Conservation (phyloP, 2,329 filamentous ascomycete species). For the Sporothrix protearum region DNA sequence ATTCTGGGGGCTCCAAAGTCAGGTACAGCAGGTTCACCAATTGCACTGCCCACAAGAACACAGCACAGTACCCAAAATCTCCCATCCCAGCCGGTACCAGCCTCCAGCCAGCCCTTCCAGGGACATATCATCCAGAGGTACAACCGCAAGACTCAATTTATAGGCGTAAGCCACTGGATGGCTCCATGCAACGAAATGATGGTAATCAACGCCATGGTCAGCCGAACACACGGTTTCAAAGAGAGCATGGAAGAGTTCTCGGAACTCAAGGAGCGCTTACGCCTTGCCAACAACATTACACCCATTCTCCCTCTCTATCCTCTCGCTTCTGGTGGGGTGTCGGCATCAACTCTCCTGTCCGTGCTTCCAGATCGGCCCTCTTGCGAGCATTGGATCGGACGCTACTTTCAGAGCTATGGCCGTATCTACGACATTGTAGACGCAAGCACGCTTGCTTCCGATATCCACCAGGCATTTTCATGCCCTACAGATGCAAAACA, state of each 20-base stretch:
- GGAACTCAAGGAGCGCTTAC: slow-evolving; percentile 16
- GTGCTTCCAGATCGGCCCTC: slow-evolving; percentile 9
- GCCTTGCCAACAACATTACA: neutral
- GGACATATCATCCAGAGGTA: slow-evolving; percentile 4
- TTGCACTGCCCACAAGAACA: neutral
- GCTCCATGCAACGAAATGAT: slow-evolving; percentile 20
- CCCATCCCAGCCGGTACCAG: neutral
- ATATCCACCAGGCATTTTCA: slow-evolving; percentile 18
- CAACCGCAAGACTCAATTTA: slow-evolving; percentile 17
- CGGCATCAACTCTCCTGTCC: neutral
- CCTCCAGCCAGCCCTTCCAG: neutral
- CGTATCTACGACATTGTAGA: slow-evolving; percentile 20
- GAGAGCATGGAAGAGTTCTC: slow-evolving; percentile 7
- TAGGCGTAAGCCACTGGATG: slow-evolving; percentile 24
- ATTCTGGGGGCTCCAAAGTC: too few species aligned
- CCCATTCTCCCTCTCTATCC: neutral
- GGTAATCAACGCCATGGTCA: slow-evolving; percentile 20
- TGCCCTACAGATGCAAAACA: neutral
- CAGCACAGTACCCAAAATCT: neutral
- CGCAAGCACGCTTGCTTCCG: neutral
- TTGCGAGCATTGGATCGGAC: slow-evolving; percentile 21
- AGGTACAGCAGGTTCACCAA: neutral
- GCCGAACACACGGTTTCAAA: neutral
- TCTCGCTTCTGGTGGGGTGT: neutral
- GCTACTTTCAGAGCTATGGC: slow-evolving; percentile 16